phyloP scores from a whole-genome alignment of 1,284 basidiomycete species.

The Ceratobasidium sp. region DNA sequence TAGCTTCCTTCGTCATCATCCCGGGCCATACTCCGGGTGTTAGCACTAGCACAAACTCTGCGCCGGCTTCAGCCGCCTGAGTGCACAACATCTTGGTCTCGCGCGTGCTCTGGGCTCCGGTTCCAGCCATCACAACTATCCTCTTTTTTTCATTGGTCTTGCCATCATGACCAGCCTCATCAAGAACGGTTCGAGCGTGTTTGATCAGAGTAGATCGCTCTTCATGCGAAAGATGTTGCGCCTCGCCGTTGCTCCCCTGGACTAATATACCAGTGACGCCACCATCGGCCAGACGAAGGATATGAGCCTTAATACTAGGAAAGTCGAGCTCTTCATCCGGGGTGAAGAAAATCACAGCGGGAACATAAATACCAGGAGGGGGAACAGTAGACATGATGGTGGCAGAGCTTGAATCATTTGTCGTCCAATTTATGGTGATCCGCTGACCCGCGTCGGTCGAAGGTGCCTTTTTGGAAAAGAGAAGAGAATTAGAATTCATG shows the following conservation, averaged over 20 bases:
- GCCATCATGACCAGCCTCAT: constrained; percentile 72
- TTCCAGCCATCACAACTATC: constrained; percentile 81
- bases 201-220: constrained; percentile 72
- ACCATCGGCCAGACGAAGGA: constrained; percentile 73
- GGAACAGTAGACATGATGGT: constrained; percentile 53
- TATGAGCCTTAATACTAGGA: constrained; percentile 64
- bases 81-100: constrained; percentile 81
- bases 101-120: constrained; percentile 79
- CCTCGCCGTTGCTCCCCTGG: constrained; percentile 80
- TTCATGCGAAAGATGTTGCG: constrained; percentile 74
- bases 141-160: not conserved
- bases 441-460: not conserved
- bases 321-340: constrained; percentile 69
- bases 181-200: constrained; percentile 73
- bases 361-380: constrained; percentile 73
- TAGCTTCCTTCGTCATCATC: constrained; percentile 67
- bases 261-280: constrained; percentile 77
- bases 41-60: constrained; percentile 74
- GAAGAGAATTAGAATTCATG: not conserved
- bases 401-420: not conserved
- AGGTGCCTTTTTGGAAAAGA: not conserved
- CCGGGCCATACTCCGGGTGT: constrained; percentile 73
- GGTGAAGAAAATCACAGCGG: constrained; percentile 74
- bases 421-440: constrained; percentile 39
- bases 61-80: constrained; percentile 85